Conservation (phyloP, 2,329 filamentous ascomycete genomes). For the Eurotiales sp. region DNA sequence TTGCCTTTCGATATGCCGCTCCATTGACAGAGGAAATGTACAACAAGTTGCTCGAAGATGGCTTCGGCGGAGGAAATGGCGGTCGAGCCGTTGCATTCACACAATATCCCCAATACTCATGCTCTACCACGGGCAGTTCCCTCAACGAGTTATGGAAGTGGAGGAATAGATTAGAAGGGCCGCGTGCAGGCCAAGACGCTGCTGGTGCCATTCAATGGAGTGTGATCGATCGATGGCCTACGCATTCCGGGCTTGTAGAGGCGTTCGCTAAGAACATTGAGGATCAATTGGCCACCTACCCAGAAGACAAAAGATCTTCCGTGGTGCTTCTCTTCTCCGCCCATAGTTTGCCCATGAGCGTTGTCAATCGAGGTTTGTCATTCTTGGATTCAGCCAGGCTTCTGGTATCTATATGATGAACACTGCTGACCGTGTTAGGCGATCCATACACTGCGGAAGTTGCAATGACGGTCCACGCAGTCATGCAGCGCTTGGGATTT, state of each 20-base stretch:
- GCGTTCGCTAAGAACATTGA: slow-evolving; percentile 93
- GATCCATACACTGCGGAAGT: slow-evolving; percentile 96
- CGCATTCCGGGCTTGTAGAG: slow-evolving; percentile 83
- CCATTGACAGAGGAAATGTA: slow-evolving; percentile 96
- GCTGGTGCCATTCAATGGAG: slow-evolving; percentile 85
- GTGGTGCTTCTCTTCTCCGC: slow-evolving; percentile 91
- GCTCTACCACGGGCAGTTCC: slow-evolving; percentile 93
- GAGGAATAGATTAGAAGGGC: slow-evolving; percentile 79
- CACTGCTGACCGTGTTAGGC: slow-evolving; percentile 45
- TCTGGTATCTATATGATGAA: neutral
- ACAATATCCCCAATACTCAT: slow-evolving; percentile 97
- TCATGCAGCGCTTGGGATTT: slow-evolving; percentile 88
- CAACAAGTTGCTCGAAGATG: slow-evolving; percentile 73
- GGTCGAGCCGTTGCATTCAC: slow-evolving; percentile 94
- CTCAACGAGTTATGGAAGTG: slow-evolving; percentile 98
- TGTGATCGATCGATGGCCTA: slow-evolving; percentile 96
- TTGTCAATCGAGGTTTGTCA: slow-evolving; percentile 77
- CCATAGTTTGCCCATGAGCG: slow-evolving; percentile 93
- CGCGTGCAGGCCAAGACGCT: slow-evolving; percentile 52
- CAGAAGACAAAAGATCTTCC: slow-evolving; percentile 70
- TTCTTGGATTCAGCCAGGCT: neutral
- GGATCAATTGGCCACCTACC: slow-evolving; percentile 76
- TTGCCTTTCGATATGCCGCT: slow-evolving; percentile 92
- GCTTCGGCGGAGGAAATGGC: slow-evolving; percentile 85
- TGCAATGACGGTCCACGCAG: slow-evolving; percentile 89